phyloP scores from a whole-genome alignment of 208 protist genomes.

The Leishmania arabica region DNA sequence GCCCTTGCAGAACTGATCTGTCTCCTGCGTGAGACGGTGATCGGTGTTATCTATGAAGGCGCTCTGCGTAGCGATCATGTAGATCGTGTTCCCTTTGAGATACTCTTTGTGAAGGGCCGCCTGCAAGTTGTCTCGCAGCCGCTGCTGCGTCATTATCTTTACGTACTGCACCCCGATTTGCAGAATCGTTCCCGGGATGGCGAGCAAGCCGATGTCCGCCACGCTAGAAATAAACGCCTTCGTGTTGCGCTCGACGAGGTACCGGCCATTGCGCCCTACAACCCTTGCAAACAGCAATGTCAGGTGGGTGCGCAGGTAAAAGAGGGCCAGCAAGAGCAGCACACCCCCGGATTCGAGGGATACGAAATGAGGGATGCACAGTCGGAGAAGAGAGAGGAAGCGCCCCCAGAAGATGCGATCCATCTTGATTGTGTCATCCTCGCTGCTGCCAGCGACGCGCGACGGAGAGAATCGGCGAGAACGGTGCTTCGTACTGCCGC shows the following conservation, averaged over 20 bases:
- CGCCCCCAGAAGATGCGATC: conserved; percentile 58
- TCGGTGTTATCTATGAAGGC: conserved; percentile 74
- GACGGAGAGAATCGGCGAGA: conserved; percentile 10
- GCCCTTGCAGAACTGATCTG: conserved; percentile 75
- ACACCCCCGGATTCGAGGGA: conserved; percentile 56
- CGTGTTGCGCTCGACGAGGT: conserved; percentile 61
- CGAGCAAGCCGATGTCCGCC: conserved; percentile 60
- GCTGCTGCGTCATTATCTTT: conserved; percentile 65
- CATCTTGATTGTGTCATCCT: conserved; percentile 32
- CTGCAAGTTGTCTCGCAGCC: conserved; percentile 72
- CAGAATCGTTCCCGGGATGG: conserved; percentile 69
- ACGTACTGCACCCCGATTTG: conserved; percentile 69
- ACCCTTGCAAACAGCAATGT: conserved; percentile 64
- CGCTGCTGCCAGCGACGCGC: background rate
- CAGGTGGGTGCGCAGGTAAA: conserved; percentile 50
- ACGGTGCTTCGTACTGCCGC: conserved; percentile 12
- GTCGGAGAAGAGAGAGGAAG: conserved; percentile 54
- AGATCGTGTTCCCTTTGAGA: conserved; percentile 57
- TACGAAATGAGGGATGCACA: conserved; percentile 60
- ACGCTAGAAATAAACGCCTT: conserved; percentile 70
- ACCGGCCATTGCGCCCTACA: conserved; percentile 52
- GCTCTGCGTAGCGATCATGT: conserved; percentile 52
- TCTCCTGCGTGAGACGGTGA: conserved; percentile 77
- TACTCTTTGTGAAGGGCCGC: conserved; percentile 67
- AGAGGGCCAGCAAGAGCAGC: conserved; percentile 43